phyloP scores from a whole-genome alignment of 306 rosid genomes.

The Ziziphus jujuba region DNA sequence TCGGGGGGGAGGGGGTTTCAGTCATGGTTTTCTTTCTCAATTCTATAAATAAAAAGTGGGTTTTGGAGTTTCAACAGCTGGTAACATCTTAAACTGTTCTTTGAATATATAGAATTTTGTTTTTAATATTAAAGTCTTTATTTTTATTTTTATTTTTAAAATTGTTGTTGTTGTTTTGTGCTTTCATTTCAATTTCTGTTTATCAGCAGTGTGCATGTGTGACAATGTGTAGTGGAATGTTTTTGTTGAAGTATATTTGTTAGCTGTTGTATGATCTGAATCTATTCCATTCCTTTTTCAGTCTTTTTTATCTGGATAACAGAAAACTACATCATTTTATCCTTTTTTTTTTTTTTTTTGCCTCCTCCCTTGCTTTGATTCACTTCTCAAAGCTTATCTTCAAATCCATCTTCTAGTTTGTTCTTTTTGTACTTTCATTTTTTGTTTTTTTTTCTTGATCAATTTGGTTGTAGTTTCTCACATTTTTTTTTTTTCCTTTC shows the following conservation, averaged over 20 bases:
- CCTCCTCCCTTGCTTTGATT: constrained; percentile 37
- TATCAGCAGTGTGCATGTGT: not conserved
- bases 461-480: constrained; percentile 9
- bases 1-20: no score
- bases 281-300: constrained; percentile 42
- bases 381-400: constrained; percentile 43
- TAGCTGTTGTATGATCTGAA: constrained; percentile 51
- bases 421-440: constrained; percentile 15
- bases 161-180: constrained; percentile 17
- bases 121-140: not conserved
- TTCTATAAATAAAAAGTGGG: constrained; percentile 21
- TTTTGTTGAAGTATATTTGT: constrained; percentile 34
- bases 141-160: not conserved
- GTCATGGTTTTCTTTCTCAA: constrained; percentile 3
- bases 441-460: constrained; percentile 19
- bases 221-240: constrained; percentile 43
- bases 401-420: constrained; percentile 8
- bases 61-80: constrained; percentile 37
- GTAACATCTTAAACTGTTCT: constrained; percentile 39
- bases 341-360: constrained; percentile 3
- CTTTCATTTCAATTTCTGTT: constrained; percentile 26
- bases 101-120: not conserved
- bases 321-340: constrained; percentile 24
- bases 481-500: constrained; percentile 29
- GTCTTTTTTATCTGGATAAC: constrained; percentile 22